phyloP scores from a whole-genome alignment of 768 basidiomycete genomes.

The Lentinula detonsa region DNA sequence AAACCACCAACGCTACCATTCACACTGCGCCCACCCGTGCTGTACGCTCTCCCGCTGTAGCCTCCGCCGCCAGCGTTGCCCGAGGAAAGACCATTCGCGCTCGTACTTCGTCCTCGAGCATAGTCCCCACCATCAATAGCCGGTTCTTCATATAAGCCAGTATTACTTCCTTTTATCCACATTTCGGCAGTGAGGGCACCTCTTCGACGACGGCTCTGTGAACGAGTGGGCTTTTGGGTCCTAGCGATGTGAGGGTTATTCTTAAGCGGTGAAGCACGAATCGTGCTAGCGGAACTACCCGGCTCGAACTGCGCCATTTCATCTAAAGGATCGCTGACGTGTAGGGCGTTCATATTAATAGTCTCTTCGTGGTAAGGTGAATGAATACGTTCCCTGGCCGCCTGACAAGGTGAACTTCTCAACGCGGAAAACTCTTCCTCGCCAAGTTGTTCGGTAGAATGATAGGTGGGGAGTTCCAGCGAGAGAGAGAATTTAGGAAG shows the following conservation, averaged over 20 bases:
- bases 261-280: background rate
- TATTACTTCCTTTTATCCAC: background rate
- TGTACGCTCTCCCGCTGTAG: background rate
- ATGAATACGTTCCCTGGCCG: background rate
- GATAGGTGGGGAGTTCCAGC: background rate
- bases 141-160: background rate
- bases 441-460: background rate
- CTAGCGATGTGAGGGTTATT: background rate
- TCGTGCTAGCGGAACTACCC: constrained; percentile 28
- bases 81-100: background rate
- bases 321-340: background rate
- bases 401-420: background rate
- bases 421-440: background rate
- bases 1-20: constrained; percentile 8
- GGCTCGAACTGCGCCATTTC: constrained; percentile 20
- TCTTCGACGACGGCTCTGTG: background rate
- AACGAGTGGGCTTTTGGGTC: background rate
- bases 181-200: constrained; percentile 1
- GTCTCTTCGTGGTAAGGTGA: background rate
- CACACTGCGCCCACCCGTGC: constrained; percentile 6
- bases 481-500: background rate
- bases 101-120: constrained; percentile 14
- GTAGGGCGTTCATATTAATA: background rate
- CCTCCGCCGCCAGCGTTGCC: constrained; percentile 19
- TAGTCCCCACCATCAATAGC: constrained; percentile 1